Evolutionary conservation across 1,284 basidiomycete genomes (phyloP), one percentile per base, ranked within the genome.

Genomic region (Golubevia pallescens): DNA sequence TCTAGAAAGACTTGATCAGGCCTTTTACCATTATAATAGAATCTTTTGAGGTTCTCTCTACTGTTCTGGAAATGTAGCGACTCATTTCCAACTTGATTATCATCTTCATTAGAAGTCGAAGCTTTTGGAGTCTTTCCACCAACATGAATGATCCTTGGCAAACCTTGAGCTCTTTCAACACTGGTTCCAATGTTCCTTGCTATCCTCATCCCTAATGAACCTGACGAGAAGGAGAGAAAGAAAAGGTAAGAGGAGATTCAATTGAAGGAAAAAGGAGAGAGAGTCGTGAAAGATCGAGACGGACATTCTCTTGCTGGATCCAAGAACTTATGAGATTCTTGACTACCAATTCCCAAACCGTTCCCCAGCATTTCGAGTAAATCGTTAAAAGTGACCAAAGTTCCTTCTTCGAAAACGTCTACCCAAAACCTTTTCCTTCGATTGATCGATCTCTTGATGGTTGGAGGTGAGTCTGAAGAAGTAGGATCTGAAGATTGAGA

Each of bases 351-450:
- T 16, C 42, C 42, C 16, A 48, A 48, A 13, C 42, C 42, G 42
- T 10, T 16, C 28, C 28, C 28, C 16, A 48, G 16, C 42, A 48
- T 48, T 10, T 48, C 42, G 16, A 10, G 16, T 10, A 48, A 16
- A 10, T 48, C 42, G 8, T 10, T 13, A 10, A 10, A 48, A 48
- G 8, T 48, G 16, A 48, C 42, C 42, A 48, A 48, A 48, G 42
- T 48, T 48, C 42, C 42, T 13, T 78, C 75, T n/a, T 81, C 74
- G 57, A 55, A 60, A 16, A 74, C 68, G 38, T 70, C 67, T 10
- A 76, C 54, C 74, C 74, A 76, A 53, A 76, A 76, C n/a, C 63
- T 58, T 20, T 32, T 19, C 42, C 42, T 48, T 28, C 28, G 28
- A 28, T 28, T 28, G 28, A 28, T 28, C 28, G 28, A 28, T 28